Evolutionary conservation across 73 alveolate species (phyloP).

Genomic region (Tetrahymena elliotti): DNA sequence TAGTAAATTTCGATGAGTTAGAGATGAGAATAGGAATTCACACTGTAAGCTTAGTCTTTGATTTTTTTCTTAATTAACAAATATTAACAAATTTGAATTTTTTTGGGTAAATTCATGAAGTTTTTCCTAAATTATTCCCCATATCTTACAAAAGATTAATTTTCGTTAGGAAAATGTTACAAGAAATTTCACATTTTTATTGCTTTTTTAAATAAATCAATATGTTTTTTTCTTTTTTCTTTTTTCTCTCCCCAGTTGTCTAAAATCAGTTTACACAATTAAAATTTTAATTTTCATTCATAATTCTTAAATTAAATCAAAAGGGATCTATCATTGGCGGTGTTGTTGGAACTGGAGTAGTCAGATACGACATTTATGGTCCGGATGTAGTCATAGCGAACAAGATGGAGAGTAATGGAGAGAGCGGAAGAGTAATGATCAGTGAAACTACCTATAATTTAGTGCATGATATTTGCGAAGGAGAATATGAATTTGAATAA

Average conservation of each 20-base stretch:
- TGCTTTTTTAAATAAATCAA: neutral
- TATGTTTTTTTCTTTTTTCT: neutral
- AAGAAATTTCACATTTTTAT: neutral
- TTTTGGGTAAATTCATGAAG: neutral
- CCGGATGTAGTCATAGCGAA: slow-evolving; percentile 49
- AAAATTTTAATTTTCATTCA: neutral
- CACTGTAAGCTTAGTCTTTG: slow-evolving; percentile 46
- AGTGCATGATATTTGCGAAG: neutral
- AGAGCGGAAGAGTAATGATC: slow-evolving; percentile 24
- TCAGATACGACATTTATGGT: slow-evolving; percentile 55
- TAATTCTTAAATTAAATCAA: neutral
- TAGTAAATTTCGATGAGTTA: slow-evolving; percentile 57
- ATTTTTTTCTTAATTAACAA: neutral
- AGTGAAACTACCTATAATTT: slow-evolving; percentile 3
- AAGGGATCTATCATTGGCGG: slow-evolving; percentile 52
- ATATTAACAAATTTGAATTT: neutral
- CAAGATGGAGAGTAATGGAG: slow-evolving; percentile 57
- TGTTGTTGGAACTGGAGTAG: slow-evolving; percentile 47
- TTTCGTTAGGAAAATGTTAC: neutral
- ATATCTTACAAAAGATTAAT: neutral
- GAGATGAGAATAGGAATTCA: slow-evolving; percentile 94
- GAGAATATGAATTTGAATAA: neutral
- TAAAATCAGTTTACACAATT: neutral
- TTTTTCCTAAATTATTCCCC: neutral
- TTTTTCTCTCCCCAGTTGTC: neutral